Percentiles rank a stretch among this genome's conserved stretches.
These are phyloP conservation scores for Heterobasidion occidentale DNA, from an alignment of 1,284 basidiomycete species.

Conservation along the genomic window DNA sequence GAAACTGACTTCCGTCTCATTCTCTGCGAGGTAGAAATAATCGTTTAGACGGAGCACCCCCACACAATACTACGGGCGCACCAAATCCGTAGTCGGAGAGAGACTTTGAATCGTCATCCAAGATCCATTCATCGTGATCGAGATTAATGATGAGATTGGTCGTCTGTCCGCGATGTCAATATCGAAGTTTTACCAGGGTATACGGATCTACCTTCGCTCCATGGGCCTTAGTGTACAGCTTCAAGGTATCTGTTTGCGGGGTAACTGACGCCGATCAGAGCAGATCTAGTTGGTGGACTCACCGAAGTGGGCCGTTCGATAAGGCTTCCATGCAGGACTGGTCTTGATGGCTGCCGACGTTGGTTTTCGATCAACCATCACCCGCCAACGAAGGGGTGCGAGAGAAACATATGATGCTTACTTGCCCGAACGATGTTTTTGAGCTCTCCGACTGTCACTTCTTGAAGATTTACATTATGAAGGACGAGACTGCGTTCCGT, in stretches of 20 bases:
- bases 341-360: constrained; percentile 53
- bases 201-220: constrained; percentile 69
- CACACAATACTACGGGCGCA: constrained; percentile 28
- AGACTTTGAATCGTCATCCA: constrained; percentile 56
- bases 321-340: constrained; percentile 81
- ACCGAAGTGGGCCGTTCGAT: constrained; percentile 68
- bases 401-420: constrained; percentile 21
- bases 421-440: constrained; percentile 66
- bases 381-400: constrained; percentile 5
- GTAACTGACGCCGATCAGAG: not conserved
- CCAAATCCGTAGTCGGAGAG: constrained; percentile 71
- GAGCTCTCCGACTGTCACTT: constrained; percentile 68
- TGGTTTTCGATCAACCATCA: not conserved
- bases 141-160: constrained; percentile 94
- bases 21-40: constrained; percentile 47
- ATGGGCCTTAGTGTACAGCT: constrained; percentile 92
- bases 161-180: constrained; percentile 35
- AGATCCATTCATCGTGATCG: constrained; percentile 89
- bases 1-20: constrained; percentile 90
- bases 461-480: constrained; percentile 74
- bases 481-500: constrained; percentile 87
- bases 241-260: constrained; percentile 84
- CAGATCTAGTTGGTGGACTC: constrained; percentile 10
- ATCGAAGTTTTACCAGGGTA: not conserved
- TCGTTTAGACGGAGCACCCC: not conserved